Base-by-base conservation (phyloP, 306 rosid species). In the Lotus japonicus region DNA sequence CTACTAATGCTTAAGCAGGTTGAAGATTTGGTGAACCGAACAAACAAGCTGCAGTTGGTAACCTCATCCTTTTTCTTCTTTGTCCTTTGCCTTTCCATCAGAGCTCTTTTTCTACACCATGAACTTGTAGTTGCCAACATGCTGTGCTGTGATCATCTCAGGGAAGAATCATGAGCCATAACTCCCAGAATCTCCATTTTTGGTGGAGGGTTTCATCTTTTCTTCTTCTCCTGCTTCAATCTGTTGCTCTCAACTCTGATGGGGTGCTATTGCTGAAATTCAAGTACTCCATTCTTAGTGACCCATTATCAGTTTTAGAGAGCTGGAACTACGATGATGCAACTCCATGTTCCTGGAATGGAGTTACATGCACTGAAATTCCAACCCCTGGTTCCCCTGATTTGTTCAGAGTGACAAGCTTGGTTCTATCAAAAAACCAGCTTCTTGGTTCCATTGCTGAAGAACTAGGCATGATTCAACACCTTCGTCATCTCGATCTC, bases 301-400 rank as follows among this genome's bases (percentile, higher is more conserved):
- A 94, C 79, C 99, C 99, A 0, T 51, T 85, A 23, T 83, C 88
- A 4, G 88, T 82, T 12, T 42, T 94, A 23, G 80, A 80, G 1
- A 78, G 16, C 79, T 94, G 97, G 99, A 81, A 86, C 84, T 84
- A 82, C 58, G 16, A 74, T 23, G 96, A 90, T 53, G 77, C 4
- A 18, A 85, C 94, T 2, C 96, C 97, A 9, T 94, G 99, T 76
- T 87, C 95, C 6, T 94, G 99, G 99, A 65, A 5, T 19, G 99
- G 99, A 72, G 89, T 94, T 61, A 77, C 86, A 12, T 94, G 99
- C 82, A 43, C 82, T 3, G 84, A 81, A 58, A 28, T 84, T 14
- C 86, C 65, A 35, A 4, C 5, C 58, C 79, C 84, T 3, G 83
- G 83, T 17, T 75, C 82, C 23, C 66, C 68, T 36, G 89, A 76